These are phyloP conservation scores for Raffaelea arxii DNA, from an alignment of 2,329 filamentous ascomycete genomes.

Conservation along the genomic window DNA sequence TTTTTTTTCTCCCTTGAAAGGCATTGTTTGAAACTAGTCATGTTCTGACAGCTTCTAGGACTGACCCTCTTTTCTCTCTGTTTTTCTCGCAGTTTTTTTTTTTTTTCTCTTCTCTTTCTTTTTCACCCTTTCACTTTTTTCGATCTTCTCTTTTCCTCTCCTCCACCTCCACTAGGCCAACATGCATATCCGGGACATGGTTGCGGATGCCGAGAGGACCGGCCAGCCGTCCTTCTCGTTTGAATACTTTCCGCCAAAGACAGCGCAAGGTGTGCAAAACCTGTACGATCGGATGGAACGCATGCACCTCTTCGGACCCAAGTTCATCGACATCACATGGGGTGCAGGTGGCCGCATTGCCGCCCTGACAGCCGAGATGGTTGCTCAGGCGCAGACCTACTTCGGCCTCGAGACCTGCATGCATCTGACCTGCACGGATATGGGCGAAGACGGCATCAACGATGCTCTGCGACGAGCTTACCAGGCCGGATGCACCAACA, in stretches of 20 bases:
- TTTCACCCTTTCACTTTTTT: too few relatives aligned
- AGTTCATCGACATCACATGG: slow-evolving; percentile 98
- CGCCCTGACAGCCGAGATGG: slow-evolving; percentile 94
- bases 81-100: not conserved
- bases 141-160: too few relatives aligned
- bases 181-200: slow-evolving; percentile 95
- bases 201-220: slow-evolving; percentile 69
- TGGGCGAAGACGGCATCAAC: slow-evolving; percentile 88
- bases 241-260: slow-evolving; percentile 99
- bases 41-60: too few relatives aligned
- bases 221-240: slow-evolving; percentile 90
- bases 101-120: not conserved
- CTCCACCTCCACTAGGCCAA: slow-evolving; percentile 23
- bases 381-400: slow-evolving; percentile 86
- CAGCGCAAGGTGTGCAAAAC: slow-evolving; percentile 94
- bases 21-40: too few relatives aligned
- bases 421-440: slow-evolving; percentile 98
- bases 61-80: not conserved
- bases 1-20: too few relatives aligned
- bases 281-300: slow-evolving; percentile 99
- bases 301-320: slow-evolving; percentile 74
- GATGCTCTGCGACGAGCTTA: slow-evolving; percentile 80
- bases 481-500: slow-evolving; percentile 94
- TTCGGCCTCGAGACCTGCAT: slow-evolving; percentile 98
- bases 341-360: slow-evolving; percentile 88